phyloP scores from a whole-genome alignment of 1,139 yeast genomes.

The Kazachstania sp. region DNA sequence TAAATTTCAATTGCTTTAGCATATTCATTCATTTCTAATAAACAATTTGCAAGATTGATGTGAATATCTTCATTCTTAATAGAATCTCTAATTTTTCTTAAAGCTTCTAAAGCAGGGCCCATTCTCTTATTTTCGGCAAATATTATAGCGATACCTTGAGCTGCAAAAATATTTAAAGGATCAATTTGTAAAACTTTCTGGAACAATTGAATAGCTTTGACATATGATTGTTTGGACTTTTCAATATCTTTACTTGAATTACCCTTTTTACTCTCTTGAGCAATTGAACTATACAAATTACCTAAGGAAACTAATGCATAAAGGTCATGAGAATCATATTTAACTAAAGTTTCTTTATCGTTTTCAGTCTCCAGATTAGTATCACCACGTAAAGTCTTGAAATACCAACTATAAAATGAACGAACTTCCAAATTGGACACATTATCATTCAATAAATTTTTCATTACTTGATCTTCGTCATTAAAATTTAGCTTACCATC shows the following conservation, averaged over 20 bases:
- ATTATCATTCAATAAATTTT: conserved; percentile 44
- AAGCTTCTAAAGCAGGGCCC: conserved; percentile 72
- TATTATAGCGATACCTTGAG: conserved; percentile 92
- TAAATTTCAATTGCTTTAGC: conserved; percentile 84
- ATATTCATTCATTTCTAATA: conserved; percentile 72
- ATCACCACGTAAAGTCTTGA: conserved; percentile 42
- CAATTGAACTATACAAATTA: conserved; percentile 74
- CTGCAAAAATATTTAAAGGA: conserved; percentile 84
- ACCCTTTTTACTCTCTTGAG: conserved; percentile 58
- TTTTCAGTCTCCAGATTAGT: conserved; percentile 59
- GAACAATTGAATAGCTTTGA: conserved; percentile 82
- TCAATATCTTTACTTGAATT: conserved; percentile 40
- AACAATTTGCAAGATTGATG: conserved; percentile 81
- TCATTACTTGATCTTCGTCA: conserved; percentile 40
- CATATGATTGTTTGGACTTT: conserved; percentile 67
- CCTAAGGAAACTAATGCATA: conserved; percentile 88
- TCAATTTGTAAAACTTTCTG: conserved; percentile 83
- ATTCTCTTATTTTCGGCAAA: conserved; percentile 80
- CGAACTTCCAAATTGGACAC: conserved; percentile 71
- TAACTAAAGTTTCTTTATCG: conserved; percentile 75
- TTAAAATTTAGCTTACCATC: conserved; percentile 25
- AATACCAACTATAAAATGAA: conserved; percentile 88
- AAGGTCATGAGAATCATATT: conserved; percentile 77
- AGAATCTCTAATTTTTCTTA: conserved; percentile 85
- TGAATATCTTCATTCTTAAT: conserved; percentile 75